Percentiles rank a stretch among this genome's conserved stretches.
Evolutionary conservation across 345 rosid genomes (phyloP).

Genomic region (Ceriops tagal): DNA sequence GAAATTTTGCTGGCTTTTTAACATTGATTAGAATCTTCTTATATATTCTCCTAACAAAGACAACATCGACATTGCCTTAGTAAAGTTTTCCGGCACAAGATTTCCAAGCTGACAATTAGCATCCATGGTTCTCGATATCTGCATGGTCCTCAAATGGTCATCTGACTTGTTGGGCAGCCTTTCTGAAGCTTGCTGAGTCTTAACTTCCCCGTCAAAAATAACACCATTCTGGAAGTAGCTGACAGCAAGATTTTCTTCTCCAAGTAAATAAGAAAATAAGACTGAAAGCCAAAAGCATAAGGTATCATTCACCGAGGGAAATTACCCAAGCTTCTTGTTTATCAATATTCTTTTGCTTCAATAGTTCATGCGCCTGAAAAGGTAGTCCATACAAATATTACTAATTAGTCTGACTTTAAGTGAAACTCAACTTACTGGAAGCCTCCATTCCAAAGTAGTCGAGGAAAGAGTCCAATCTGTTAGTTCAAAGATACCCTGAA

Average conservation of each 20-base stretch:
- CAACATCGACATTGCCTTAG: conserved; percentile 14
- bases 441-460: neutral
- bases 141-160: conserved; percentile 23
- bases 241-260: conserved; percentile 29
- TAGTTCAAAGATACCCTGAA: neutral
- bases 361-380: conserved; percentile 66
- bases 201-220: conserved; percentile 28
- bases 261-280: conserved; percentile 8
- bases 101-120: conserved; percentile 19
- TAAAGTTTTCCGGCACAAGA: conserved; percentile 30
- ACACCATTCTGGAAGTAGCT: conserved; percentile 28
- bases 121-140: conserved; percentile 24
- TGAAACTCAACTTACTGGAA: too few relatives aligned
- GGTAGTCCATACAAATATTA: conserved; percentile 10
- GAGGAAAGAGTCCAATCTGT: neutral
- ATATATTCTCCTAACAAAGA: conserved; percentile 33
- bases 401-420: too few relatives aligned
- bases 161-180: conserved; percentile 19
- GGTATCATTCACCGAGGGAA: neutral
- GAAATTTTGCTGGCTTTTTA: conserved; percentile 54
- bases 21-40: conserved; percentile 35
- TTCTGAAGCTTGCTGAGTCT: conserved; percentile 32
- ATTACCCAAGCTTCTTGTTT: conserved; percentile 42
- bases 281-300: neutral
- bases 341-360: conserved; percentile 68